Percentiles rank a stretch among this genome's conserved stretches.
Evolutionary conservation across 306 rosid species (phyloP).

Genomic region (Pyrus communis): DNA sequence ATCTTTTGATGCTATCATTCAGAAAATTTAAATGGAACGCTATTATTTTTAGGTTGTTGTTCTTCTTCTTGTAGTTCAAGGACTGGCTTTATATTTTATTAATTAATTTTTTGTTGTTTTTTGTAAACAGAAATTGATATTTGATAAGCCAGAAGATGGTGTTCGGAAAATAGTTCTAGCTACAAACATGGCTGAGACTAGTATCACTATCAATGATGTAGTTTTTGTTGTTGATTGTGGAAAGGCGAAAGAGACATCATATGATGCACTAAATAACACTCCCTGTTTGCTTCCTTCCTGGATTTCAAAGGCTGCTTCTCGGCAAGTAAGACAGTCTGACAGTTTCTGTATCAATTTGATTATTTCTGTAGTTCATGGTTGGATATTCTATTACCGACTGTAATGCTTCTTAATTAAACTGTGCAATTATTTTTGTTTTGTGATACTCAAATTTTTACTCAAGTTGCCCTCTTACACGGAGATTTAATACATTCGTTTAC

Average conservation of each 20-base stretch:
- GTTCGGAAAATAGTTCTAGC: slow-evolving; percentile 56
- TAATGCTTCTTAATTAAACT: neutral
- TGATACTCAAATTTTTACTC: neutral
- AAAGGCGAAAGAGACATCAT: slow-evolving; percentile 56
- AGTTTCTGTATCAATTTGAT: neutral
- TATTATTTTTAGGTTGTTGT: neutral
- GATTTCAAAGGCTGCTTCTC: slow-evolving; percentile 60
- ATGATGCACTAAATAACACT: slow-evolving; percentile 63
- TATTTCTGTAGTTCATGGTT: neutral
- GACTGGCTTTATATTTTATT: neutral
- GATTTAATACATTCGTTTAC: neutral
- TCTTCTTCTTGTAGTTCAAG: neutral
- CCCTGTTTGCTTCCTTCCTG: slow-evolving; percentile 63
- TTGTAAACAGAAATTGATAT: slow-evolving; percentile 41
- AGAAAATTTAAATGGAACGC: neutral
- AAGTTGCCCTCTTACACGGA: neutral
- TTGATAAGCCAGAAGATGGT: slow-evolving; percentile 46
- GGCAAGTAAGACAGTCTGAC: slow-evolving; percentile 33
- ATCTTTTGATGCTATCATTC: neutral
- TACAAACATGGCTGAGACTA: slow-evolving; percentile 63
- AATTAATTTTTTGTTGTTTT: neutral
- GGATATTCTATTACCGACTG: neutral
- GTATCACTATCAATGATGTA: slow-evolving; percentile 57
- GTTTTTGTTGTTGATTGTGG: slow-evolving; percentile 62
- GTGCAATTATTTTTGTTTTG: neutral